Conservation (phyloP, 148 eudicot genomes). For the Mesembryanthemum crystallinum region DNA sequence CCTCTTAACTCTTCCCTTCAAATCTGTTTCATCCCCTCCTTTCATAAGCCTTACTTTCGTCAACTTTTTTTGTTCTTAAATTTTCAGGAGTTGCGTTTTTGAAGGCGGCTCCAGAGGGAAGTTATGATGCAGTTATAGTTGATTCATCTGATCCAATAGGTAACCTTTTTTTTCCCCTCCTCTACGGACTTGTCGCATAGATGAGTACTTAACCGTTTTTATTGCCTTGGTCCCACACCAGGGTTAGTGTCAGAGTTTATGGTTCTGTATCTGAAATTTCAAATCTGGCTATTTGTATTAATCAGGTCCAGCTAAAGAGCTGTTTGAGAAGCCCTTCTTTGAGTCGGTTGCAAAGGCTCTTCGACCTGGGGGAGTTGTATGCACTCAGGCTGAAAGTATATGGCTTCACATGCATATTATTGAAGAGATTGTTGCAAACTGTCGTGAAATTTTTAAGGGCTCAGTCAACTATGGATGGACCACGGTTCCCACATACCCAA, state of each 20-base stretch:
- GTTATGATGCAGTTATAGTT: slow-evolving; percentile 90
- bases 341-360: slow-evolving; percentile 84
- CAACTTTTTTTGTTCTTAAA: background rate
- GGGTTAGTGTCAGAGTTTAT: background rate
- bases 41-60: background rate
- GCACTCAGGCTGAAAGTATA: slow-evolving; percentile 97
- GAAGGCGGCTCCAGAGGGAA: slow-evolving; percentile 76
- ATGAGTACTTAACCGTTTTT: background rate
- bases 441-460: slow-evolving; percentile 87
- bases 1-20: background rate
- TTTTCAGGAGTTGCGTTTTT: slow-evolving; percentile 86
- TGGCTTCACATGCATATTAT: slow-evolving; percentile 99
- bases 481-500: slow-evolving; percentile 95
- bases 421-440: slow-evolving; percentile 83
- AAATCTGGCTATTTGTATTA: background rate
- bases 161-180: slow-evolving; percentile 15
- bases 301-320: slow-evolving; percentile 92
- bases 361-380: slow-evolving; percentile 95
- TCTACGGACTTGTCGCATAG: no score
- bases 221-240: background rate
- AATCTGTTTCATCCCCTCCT: background rate
- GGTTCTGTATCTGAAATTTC: background rate
- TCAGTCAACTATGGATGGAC: slow-evolving; percentile 99
- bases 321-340: slow-evolving; percentile 93
- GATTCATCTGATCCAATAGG: slow-evolving; percentile 99